These are phyloP conservation scores for Candida ipomoeae DNA, from an alignment of 805 yeast species.

Conservation along the genomic window DNA sequence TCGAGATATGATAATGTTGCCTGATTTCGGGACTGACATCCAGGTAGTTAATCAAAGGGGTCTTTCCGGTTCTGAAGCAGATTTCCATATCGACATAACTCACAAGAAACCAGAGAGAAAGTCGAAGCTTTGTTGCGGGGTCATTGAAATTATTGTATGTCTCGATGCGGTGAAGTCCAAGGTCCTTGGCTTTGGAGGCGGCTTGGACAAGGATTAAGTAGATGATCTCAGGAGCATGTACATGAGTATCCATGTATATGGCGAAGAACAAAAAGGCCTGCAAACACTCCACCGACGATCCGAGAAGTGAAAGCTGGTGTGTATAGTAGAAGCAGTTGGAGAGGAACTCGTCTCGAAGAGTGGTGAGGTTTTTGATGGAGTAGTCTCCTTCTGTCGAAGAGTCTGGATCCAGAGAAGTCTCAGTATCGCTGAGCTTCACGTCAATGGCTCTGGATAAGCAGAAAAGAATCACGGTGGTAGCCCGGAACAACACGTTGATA, in stretches of 20 bases:
- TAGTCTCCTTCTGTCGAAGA: background rate
- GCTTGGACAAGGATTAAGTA: slow-evolving; percentile 41
- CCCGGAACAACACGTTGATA: slow-evolving; percentile 7
- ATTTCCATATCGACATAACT: slow-evolving; percentile 42
- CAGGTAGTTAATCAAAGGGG: slow-evolving; percentile 41
- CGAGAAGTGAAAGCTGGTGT: slow-evolving; percentile 4
- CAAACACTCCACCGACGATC: slow-evolving; percentile 5
- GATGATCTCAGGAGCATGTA: slow-evolving; percentile 20
- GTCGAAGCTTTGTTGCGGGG: slow-evolving; percentile 20
- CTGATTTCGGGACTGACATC: slow-evolving; percentile 25
- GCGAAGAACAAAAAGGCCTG: slow-evolving; percentile 9
- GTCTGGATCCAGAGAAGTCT: background rate
- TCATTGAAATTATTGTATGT: slow-evolving; percentile 27
- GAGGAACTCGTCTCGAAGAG: background rate
- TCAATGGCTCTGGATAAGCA: slow-evolving; percentile 6
- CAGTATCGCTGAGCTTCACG: background rate
- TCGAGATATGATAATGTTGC: background rate
- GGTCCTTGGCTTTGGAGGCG: slow-evolving; percentile 48
- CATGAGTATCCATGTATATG: slow-evolving; percentile 6
- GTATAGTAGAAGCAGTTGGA: slow-evolving; percentile 3
- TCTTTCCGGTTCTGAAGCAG: slow-evolving; percentile 44
- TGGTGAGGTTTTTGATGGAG: background rate
- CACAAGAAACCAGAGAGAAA: slow-evolving; percentile 48
- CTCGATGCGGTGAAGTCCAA: slow-evolving; percentile 55
- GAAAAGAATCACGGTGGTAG: slow-evolving; percentile 7